Conservation (phyloP, 1,284 basidiomycete genomes). For the Cutaneotrichosporon dermatis region DNA sequence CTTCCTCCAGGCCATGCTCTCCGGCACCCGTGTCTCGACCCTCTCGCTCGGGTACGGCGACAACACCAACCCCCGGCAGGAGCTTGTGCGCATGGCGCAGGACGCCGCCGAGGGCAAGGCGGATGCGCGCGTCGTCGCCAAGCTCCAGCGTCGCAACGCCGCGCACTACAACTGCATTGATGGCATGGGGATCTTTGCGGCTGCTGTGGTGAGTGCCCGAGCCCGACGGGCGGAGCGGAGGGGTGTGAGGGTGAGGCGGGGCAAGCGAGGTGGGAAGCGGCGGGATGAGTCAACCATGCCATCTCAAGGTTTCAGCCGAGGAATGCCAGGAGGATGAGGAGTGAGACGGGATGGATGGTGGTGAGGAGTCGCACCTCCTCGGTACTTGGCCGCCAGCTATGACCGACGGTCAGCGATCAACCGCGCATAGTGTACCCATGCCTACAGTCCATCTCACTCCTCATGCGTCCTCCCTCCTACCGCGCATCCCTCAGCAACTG, state of each 20-base stretch:
- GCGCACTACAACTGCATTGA: slow-evolving; percentile 39
- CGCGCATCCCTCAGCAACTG: no score
- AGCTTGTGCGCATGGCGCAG: neutral
- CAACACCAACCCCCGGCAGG: slow-evolving; percentile 32
- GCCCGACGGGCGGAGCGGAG: neutral
- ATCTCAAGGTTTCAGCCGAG: no score
- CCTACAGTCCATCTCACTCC: no score
- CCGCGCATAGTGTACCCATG: no score
- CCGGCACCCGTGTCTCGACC: slow-evolving; percentile 24
- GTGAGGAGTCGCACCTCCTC: no score
- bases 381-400: no score
- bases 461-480: neutral
- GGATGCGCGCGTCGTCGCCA: slow-evolving; percentile 19
- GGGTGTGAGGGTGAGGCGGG: neutral
- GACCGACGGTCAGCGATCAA: no score
- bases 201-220: slow-evolving; percentile 28
- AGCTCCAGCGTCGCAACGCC: slow-evolving; percentile 31
- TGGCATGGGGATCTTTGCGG: slow-evolving; percentile 27
- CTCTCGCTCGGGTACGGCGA: slow-evolving; percentile 23
- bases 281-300: no score
- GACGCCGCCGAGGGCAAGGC: slow-evolving; percentile 23
- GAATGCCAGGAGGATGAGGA: no score
- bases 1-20: slow-evolving; percentile 27
- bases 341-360: no score
- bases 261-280: neutral